Conservation (phyloP, 2,329 filamentous ascomycete genomes). For the Aspergillus sp. region DNA sequence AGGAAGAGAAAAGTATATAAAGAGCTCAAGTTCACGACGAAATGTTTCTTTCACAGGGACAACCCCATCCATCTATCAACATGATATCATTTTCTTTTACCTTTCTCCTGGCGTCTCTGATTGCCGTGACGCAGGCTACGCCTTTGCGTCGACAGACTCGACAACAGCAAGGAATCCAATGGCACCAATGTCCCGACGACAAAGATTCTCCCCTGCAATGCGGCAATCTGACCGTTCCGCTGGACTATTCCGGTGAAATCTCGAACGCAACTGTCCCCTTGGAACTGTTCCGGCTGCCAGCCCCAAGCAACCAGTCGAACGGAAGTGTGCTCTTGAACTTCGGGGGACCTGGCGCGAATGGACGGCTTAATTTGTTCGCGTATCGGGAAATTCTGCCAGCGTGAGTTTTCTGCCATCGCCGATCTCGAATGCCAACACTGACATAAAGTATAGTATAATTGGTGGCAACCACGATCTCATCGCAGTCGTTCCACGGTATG, state of each 20-base stretch:
- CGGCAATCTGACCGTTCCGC: constrained; percentile 32
- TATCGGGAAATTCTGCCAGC: background rate
- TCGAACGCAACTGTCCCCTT: constrained; percentile 25
- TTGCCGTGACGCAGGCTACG: background rate
- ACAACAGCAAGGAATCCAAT: background rate
- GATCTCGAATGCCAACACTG: background rate
- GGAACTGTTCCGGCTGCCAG: constrained; percentile 26
- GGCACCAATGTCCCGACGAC: background rate
- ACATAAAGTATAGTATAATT: background rate
- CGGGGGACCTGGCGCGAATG: constrained; percentile 31
- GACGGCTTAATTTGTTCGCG: constrained; percentile 5
- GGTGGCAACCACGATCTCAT: background rate
- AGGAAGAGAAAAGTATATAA: background rate
- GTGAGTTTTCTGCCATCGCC: background rate
- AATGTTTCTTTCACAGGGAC: background rate
- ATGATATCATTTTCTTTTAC: background rate
- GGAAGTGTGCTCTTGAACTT: constrained; percentile 33
- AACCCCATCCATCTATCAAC: background rate
- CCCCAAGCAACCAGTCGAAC: constrained; percentile 23
- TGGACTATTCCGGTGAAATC: constrained; percentile 32
- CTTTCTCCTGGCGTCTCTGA: background rate
- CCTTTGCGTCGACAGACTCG: background rate
- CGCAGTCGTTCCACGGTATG: background rate
- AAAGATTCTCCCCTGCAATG: constrained; percentile 21
- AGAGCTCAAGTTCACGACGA: background rate